Evolutionary conservation across 1,284 basidiomycete species (phyloP).

Genomic region (Golubevia pallescens): DNA sequence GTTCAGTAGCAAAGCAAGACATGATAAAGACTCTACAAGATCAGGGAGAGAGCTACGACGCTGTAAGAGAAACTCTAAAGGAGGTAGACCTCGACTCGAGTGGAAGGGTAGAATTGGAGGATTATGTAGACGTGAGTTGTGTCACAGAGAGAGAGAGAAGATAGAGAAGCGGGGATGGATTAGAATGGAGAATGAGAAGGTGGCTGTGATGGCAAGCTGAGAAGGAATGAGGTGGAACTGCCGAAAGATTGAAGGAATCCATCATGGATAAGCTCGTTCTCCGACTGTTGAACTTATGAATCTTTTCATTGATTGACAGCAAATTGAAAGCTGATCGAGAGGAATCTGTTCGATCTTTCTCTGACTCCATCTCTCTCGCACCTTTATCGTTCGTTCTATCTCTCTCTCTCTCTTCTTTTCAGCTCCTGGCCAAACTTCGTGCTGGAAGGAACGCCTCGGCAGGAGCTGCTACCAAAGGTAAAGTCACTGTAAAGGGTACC

Average conservation of each 20-base stretch:
- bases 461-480: constrained; percentile 70
- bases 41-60: constrained; percentile 47
- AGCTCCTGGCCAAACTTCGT: constrained; percentile 81
- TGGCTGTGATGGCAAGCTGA: no score
- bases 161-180: no score
- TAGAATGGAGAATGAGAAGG: no score
- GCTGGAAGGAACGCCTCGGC: constrained; percentile 66
- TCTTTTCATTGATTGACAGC: no score
- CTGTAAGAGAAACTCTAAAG: constrained; percentile 78
- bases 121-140: constrained; percentile 88
- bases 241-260: no score
- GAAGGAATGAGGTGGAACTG: no score
- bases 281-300: no score
- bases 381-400: constrained; percentile 19
- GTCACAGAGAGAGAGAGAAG: no score
- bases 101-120: constrained; percentile 94
- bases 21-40: constrained; percentile 56
- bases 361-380: constrained; percentile 17
- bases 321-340: no score
- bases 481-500: constrained; percentile 91
- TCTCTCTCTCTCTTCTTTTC: constrained; percentile 17
- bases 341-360: no score
- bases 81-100: constrained; percentile 90
- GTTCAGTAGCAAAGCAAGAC: constrained; percentile 48
- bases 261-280: no score